Conservation (phyloP, 306 rosid genomes). For the Trifolium dubium region DNA sequence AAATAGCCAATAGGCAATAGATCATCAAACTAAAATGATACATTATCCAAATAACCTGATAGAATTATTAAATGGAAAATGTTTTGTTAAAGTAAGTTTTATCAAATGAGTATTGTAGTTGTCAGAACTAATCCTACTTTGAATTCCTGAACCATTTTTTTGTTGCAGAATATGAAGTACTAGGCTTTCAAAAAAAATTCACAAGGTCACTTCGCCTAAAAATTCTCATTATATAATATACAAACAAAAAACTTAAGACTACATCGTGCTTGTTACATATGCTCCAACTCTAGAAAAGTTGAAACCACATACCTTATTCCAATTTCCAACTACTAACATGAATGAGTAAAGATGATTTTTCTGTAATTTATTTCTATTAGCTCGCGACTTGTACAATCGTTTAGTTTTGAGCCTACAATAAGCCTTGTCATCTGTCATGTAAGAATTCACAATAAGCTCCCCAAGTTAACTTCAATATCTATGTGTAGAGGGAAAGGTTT, state of each 20-base stretch:
- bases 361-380: not conserved
- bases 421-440: conserved; percentile 17
- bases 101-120: not conserved
- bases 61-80: not conserved
- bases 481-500: conserved; percentile 15
- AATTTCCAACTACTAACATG: not conserved
- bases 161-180: not conserved
- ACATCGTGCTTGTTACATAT: not conserved
- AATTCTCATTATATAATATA: no score
- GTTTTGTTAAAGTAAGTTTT: not conserved
- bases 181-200: not conserved
- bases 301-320: conserved; percentile 1
- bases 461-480: conserved; percentile 18
- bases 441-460: conserved; percentile 27
- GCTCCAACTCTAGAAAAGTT: conserved; percentile 3
- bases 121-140: not conserved
- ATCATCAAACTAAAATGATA: not conserved
- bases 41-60: not conserved
- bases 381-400: not conserved
- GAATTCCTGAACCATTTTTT: not conserved
- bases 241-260: not conserved
- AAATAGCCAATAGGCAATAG: not conserved
- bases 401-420: conserved; percentile 1
- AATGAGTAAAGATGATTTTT: conserved; percentile 8
- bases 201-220: not conserved